A percentile compares a stretch with the other conserved stretches of the same genome.
Evolutionary conservation across 345 rosid species (phyloP).

Genomic region (Pseudoturritis turrita): DNA sequence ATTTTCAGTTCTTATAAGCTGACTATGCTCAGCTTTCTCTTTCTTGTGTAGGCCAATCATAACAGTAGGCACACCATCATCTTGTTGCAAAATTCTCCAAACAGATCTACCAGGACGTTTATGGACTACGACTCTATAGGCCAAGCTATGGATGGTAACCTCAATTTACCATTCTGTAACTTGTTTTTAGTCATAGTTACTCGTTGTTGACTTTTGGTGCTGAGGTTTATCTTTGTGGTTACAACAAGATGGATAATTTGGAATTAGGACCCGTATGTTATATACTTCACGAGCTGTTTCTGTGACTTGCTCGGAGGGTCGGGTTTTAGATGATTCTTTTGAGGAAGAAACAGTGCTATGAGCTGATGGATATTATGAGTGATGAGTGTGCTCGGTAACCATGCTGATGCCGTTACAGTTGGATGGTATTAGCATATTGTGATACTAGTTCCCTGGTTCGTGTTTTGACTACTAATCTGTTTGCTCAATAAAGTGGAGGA

Average conservation of each 20-base stretch:
- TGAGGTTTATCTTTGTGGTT: neutral
- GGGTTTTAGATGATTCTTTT: neutral
- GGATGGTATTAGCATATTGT: neutral
- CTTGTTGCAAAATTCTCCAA: slow-evolving; percentile 77
- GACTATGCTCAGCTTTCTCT: neutral
- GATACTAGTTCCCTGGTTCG: neutral
- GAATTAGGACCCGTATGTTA: no score
- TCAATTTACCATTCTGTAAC: neutral
- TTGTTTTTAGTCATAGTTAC: neutral
- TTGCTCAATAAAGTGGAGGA: neutral
- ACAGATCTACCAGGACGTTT: slow-evolving; percentile 81
- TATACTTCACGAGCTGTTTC: neutral
- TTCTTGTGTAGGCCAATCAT: slow-evolving; percentile 50
- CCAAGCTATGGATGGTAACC: slow-evolving; percentile 96
- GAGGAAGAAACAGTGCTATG: neutral
- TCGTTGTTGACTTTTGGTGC: neutral
- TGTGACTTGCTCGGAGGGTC: neutral
- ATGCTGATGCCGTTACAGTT: neutral
- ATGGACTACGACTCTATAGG: slow-evolving; percentile 87
- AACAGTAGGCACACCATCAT: slow-evolving; percentile 77
- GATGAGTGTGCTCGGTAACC: neutral
- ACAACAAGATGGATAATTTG: neutral
- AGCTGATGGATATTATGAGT: neutral
- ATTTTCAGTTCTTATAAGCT: slow-evolving; percentile 1
- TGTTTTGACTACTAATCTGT: neutral